Percentiles rank a stretch among this genome's conserved stretches.
These are phyloP conservation scores for Mycena albidolilacea DNA, from an alignment of 768 basidiomycete genomes.

Conservation along the genomic window DNA sequence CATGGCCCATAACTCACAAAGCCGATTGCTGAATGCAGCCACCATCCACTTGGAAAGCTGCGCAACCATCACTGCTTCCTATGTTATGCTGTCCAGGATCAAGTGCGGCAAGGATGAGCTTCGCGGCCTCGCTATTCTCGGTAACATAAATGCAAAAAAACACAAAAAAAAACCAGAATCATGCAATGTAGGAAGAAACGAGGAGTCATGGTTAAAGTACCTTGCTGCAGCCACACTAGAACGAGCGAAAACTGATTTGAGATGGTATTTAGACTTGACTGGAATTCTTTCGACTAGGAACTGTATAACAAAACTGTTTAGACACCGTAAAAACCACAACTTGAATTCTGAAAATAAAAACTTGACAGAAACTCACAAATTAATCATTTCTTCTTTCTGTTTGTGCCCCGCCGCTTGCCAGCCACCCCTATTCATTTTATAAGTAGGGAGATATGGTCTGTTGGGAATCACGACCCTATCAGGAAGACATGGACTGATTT, in stretches of 20 bases:
- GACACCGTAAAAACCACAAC: too few species aligned
- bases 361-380: too few species aligned
- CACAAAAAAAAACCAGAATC: background rate
- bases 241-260: background rate
- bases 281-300: background rate
- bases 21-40: slow-evolving; percentile 32
- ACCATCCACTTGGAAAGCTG: slow-evolving; percentile 36
- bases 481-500: too few species aligned
- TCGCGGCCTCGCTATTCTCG: background rate
- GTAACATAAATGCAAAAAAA: background rate
- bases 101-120: slow-evolving; percentile 25
- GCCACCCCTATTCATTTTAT: too few species aligned
- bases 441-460: too few species aligned
- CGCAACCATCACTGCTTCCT: slow-evolving; percentile 23
- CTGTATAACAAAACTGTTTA: too few species aligned
- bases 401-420: too few species aligned
- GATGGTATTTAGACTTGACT: background rate
- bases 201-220: background rate
- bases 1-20: slow-evolving; percentile 37
- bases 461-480: too few species aligned
- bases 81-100: slow-evolving; percentile 40
- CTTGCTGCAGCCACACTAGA: background rate
- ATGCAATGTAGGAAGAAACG: slow-evolving; percentile 1
- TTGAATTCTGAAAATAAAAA: too few species aligned
- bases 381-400: too few species aligned